These are phyloP conservation scores for Magnaporthiopsis rhizophila DNA, from an alignment of 2,329 filamentous ascomycete genomes.

Conservation along the genomic window DNA sequence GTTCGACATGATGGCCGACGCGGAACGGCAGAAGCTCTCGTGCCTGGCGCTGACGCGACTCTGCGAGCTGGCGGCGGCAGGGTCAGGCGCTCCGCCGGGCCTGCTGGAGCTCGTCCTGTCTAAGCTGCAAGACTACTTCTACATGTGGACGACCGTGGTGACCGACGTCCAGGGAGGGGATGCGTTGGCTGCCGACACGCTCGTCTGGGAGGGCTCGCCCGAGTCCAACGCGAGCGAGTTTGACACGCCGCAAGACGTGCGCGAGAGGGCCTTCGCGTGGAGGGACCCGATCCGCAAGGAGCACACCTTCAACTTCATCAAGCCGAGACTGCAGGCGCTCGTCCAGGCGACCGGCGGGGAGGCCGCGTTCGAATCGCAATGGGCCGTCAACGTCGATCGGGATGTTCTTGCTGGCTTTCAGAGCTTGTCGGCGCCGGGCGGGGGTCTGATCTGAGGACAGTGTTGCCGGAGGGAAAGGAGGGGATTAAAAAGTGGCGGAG, in stretches of 20 bases:
- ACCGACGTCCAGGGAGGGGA: conserved; percentile 56
- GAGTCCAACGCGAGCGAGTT: conserved; percentile 35
- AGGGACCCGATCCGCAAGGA: conserved; percentile 63
- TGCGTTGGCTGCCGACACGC: conserved; percentile 40
- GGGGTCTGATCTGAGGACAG: not conserved
- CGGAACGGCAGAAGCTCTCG: conserved; percentile 61
- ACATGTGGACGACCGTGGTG: conserved; percentile 66
- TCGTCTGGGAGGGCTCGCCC: conserved; percentile 34
- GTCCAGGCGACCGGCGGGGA: conserved; percentile 57
- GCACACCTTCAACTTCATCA: conserved; percentile 56
- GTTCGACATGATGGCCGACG: conserved; percentile 59
- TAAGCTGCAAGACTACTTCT: conserved; percentile 64
- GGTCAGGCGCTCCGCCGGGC: not conserved
- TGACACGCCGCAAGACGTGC: conserved; percentile 46
- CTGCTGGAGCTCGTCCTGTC: conserved; percentile 50
- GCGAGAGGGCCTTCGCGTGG: conserved; percentile 43
- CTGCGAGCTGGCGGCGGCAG: conserved; percentile 48
- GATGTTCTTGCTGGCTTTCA: conserved; percentile 62
- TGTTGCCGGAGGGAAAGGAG: not conserved
- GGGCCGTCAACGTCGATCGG: conserved; percentile 66
- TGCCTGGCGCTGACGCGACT: conserved; percentile 65
- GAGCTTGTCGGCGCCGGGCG: conserved; percentile 19
- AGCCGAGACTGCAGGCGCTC: conserved; percentile 49
- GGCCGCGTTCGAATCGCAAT: conserved; percentile 57
- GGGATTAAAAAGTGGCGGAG: not conserved